Evolutionary conservation across 2,329 filamentous ascomycete genomes (phyloP), one percentile per base, ranked within the genome.

Genomic region (Colletotrichum horii): DNA sequence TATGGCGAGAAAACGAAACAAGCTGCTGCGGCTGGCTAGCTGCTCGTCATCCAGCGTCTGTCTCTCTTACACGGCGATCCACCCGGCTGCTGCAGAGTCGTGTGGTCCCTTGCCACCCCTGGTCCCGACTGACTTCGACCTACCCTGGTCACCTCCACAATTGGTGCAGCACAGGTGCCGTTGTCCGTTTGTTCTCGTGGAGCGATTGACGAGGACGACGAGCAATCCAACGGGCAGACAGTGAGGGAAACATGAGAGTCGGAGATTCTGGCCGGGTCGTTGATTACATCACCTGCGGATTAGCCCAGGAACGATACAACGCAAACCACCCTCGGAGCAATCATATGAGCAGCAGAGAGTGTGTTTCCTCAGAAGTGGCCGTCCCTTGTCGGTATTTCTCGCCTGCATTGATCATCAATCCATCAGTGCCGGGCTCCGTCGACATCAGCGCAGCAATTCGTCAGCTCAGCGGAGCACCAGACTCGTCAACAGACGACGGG

Each of bases 51-150:
- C 61, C 22, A 60, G 36, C 55, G 55, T 55, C 58, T 22, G 58
- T 61, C 68, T 74, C 71, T 75, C 68, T 66, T 48, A 64, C 73
- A 67, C 24, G 55, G 30, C 62, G 73, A 64, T 71, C 69, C 73
- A 75, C 69, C 69, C 62, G 43, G 62, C 62, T 72, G 73, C 69
- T 72, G 69, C 69, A 75, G 73, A 75, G 43, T 52, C 7, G 61
- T 68, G 69, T 75, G 69, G 69, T 43, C 43, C 73, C 64, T 26
- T 34, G 38, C 30, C 38, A 43, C 30, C 68, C 72, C 61, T 58
- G 56, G 56, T 11, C 56, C 58, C 38, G 62, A 65, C 38, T 67
- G 61, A 34, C 56, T 58, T 61, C 36, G 48, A 19, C 19, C 64
- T 11, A 38, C 32, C 43, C 30, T 34, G 43, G 61, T 60, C 34